Evolutionary conservation across 108 stramenopile genomes (phyloP).

Genomic region (Nitzschia sp.): DNA sequence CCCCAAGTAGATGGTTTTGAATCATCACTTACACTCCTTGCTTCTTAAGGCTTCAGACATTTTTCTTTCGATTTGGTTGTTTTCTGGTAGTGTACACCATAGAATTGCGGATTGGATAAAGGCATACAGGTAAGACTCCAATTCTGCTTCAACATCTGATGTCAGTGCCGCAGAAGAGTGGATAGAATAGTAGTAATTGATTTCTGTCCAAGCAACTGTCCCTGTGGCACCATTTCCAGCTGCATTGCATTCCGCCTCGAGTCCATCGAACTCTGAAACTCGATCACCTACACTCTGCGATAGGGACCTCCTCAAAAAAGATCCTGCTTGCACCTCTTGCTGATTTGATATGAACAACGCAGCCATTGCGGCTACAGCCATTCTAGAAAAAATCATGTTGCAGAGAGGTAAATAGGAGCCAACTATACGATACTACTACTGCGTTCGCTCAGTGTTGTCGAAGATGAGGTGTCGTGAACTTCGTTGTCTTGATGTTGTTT

Average conservation of each 20-base stretch:
- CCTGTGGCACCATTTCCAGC: not conserved
- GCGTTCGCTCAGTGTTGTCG: too few species aligned
- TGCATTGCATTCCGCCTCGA: slow-evolving; percentile 20
- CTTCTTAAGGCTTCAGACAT: slow-evolving; percentile 4
- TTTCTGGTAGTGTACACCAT: slow-evolving; percentile 29
- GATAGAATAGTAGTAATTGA: slow-evolving; percentile 33
- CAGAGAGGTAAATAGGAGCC: too few species aligned
- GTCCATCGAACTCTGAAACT: slow-evolving; percentile 22
- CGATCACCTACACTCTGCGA: slow-evolving; percentile 8
- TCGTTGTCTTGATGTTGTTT: too few species aligned
- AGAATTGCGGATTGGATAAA: slow-evolving; percentile 27
- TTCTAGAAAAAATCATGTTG: too few species aligned
- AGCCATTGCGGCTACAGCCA: slow-evolving; percentile 26
- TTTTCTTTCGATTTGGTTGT: not conserved
- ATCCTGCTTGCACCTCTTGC: too few species aligned
- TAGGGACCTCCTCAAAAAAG: too few species aligned
- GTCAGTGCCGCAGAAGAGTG: slow-evolving; percentile 11
- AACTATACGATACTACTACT: too few species aligned
- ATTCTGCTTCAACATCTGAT: slow-evolving; percentile 6
- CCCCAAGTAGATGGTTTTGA: slow-evolving; percentile 4
- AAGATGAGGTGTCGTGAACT: too few species aligned
- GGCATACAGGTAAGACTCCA: slow-evolving; percentile 23
- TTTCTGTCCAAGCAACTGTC: slow-evolving; percentile 15
- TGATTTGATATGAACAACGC: slow-evolving; percentile 1
- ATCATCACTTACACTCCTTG: slow-evolving; percentile 2